These are phyloP conservation scores for Acacia melanoxylon DNA, from an alignment of 306 rosid genomes.

Conservation along the genomic window DNA sequence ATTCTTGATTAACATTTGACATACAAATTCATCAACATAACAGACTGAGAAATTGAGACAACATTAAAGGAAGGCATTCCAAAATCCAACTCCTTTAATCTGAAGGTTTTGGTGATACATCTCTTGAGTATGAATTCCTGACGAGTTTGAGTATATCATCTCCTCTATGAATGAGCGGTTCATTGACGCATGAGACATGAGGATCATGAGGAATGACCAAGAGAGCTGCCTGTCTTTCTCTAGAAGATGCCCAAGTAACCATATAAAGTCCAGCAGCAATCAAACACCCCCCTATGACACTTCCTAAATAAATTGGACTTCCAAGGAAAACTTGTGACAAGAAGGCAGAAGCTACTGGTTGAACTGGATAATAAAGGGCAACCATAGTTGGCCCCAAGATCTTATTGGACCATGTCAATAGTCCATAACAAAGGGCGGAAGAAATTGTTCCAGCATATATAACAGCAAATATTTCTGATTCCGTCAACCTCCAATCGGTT, in stretches of 20 bases:
- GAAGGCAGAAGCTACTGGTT: constrained; percentile 77
- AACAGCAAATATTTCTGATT: constrained; percentile 76
- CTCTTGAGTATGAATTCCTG: constrained; percentile 38
- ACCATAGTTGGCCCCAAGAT: constrained; percentile 93
- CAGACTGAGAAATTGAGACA: not conserved
- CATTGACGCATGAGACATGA: constrained; percentile 44
- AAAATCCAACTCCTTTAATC: constrained; percentile 39
- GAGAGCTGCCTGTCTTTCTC: constrained; percentile 49
- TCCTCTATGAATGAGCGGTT: constrained; percentile 59
- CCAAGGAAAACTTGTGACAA: constrained; percentile 88
- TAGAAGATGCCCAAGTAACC: constrained; percentile 83
- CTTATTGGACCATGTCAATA: constrained; percentile 87
- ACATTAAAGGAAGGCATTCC: not conserved
- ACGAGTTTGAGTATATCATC: not conserved
- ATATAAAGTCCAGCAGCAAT: constrained; percentile 76
- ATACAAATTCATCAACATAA: not conserved
- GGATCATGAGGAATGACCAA: constrained; percentile 42
- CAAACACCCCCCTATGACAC: constrained; percentile 80
- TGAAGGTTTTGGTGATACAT: constrained; percentile 46
- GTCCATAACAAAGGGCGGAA: constrained; percentile 94
- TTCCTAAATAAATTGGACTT: constrained; percentile 85
- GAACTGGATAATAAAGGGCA: constrained; percentile 91
- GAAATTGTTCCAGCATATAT: constrained; percentile 81
- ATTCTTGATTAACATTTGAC: not conserved
- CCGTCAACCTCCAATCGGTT: constrained; percentile 72